Base-by-base conservation (phyloP, 2,329 filamentous ascomycete genomes). In the Xylariales sp. region DNA sequence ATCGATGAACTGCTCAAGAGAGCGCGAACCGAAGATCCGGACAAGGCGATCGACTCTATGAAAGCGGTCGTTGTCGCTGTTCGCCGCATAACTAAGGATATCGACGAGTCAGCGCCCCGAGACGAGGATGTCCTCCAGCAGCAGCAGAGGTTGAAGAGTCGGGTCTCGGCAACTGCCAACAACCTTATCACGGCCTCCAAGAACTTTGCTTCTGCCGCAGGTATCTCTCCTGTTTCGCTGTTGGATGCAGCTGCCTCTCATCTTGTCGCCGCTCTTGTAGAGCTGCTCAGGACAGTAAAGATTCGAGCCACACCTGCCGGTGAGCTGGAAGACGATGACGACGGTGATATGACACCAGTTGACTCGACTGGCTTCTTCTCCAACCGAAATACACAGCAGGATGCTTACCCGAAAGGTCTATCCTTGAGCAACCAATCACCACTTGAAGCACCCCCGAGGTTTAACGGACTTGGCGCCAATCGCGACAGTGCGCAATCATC, bases 101-200 rank as follows among this genome's bases (percentile, higher is more conserved):
- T 95, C 20, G 81, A 83, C 40, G 73, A 78, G 34, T 70, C 76
- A 10, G 63, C 68, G 8, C 63, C 71, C 2, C 73, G 65, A 25
- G 75, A 78, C 46, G 76, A 76, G 25, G 70, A 77, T 12, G 48
- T 71, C 20, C 61, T 67, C 27, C 76, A 80, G 49, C 70, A 83
- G 47, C 80, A 81, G 49, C 69, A 73, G 20, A 88, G 84, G 61
- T 74, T 94, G 46, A 94, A 88, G 64, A 76, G 79, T 37, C 84
- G 84, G 44, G 85, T 97, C 3, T 94, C 89, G n/a, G 84, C 85
- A 3, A 95, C 91, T 1, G 90, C 93, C 36, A 97, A 97, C 70
- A 93, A 91, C 57, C 73, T 98, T 44, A 96, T 97, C 55, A 97
- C 91, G 3, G 88, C 91, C 1, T 85, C 88, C 24, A 95, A 94